Base-by-base conservation (phyloP, 139 green algal genomes). In the Marvania coccoides region DNA sequence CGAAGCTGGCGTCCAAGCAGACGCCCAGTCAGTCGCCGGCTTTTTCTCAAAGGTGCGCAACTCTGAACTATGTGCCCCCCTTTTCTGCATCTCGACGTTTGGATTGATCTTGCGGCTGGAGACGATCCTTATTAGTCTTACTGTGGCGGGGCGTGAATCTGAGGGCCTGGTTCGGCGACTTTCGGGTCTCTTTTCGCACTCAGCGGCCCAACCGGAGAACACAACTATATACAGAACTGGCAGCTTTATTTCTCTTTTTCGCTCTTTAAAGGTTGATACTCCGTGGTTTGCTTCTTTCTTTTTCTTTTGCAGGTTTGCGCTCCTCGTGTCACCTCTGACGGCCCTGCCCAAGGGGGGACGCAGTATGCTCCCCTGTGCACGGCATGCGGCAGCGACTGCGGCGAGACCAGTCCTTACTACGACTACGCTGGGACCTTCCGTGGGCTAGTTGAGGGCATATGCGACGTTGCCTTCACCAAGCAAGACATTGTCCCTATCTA, bases 381-480 rank as follows among this genome's bases (percentile, higher is more conserved):
- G 14, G 71, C 29, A 28, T 77, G 71, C 61, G 48, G 61, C 39
- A 69, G 63, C 1, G 72, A 75, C 63, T 81, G 74, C 63, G 35
- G 36, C 4, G 23, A 31, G 5, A 12, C 35, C 9, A 64, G 75
- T 28, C 34, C 46, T 3, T 85, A 78, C 63, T 55, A 6, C 14
- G 79, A 81, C n/a, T 80, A 76, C 62, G 13, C 37, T 0, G 79
- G 79, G 7, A 56, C 79, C 26, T 54, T 85, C 51, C 71, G 65
- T 24, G 74, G 79, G 29, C 59, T 85, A 28, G 66, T 83, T 47
- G 78, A 85, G 58, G 73, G 51, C 10, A 62, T 33, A 5, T 63
- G 78, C 28, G 79, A 85, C 38, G 78, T 85, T 5, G 78, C 78
- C 9, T 85, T 85, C 67, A 71, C 77, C 36, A 78, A 77, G 63